Base-by-base conservation (phyloP, 2,329 filamentous ascomycete genomes). In the Grosmannia clavigera region DNA sequence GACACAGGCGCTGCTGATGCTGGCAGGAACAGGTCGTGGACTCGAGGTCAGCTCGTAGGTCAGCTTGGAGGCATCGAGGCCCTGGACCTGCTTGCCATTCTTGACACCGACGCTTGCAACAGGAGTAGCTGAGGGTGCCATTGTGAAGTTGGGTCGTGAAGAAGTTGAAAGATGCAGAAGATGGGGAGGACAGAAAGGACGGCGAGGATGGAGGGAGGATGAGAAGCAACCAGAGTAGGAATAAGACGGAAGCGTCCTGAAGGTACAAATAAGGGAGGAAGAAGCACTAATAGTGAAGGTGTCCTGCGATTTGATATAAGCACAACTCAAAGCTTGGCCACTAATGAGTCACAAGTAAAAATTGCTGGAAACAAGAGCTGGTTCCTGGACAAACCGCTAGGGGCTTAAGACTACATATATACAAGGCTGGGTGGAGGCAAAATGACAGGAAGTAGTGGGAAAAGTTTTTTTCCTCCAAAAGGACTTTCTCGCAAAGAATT, bases 1-100 rank as follows among this genome's bases (percentile, higher is more conserved):
- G 57, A 76, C 60, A 65, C 73, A 74, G 66, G 78, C 78, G 48
- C 67, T 66, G 62, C 72, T 78, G 62, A 79, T 75, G 58, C 76
- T 73, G 14, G 58, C 60, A 58, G 81, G 81, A 56, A 84, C 81
- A 57, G 73, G 64, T 63, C 79, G 80, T 1, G 79, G 81, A 60
- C 68, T 73, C 53, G 73, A 70, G 60, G 78, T 82, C 65, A 74
- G 73, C 63, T 74, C 80, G 74, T 81, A 80, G 61, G 71, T 80
- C 66, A 86, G 75, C 69, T 80, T 80, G 64, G 83, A 85, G 65
- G 83, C 81, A 68, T 86, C 80, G 59, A 86, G 77, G 73, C 70
- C 84, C 75, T 69, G 82, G 71, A 83, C 83, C 54, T 83, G 61
- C 57, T 69, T 63, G 63, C 69, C 64, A 62, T 73, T 65, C 67